Conservation (phyloP, 768 basidiomycete species). For the Suillus luteus region DNA sequence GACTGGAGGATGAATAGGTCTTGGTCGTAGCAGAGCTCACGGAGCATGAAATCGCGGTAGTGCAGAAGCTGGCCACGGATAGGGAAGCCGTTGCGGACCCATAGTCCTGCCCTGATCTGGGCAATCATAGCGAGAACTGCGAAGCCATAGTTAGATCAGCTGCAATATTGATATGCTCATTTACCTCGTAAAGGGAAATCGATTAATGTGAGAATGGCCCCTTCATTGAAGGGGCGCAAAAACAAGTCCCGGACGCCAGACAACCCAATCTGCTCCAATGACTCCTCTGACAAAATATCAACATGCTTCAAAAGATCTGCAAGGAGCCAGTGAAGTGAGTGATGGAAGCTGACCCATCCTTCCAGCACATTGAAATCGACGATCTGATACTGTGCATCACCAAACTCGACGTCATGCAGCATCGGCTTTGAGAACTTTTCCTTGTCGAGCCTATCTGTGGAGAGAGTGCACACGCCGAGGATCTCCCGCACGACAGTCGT, state of each 20-base stretch:
- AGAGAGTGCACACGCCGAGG: slow-evolving; percentile 66
- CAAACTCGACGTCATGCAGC: slow-evolving; percentile 71
- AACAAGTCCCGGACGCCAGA: slow-evolving; percentile 62
- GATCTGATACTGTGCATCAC: slow-evolving; percentile 56
- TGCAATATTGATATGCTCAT: slow-evolving; percentile 10
- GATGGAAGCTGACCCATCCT: slow-evolving; percentile 90
- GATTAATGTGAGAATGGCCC: slow-evolving; percentile 71
- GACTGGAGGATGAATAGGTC: slow-evolving; percentile 91
- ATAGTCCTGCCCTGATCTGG: slow-evolving; percentile 91
- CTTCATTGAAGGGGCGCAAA: slow-evolving; percentile 60
- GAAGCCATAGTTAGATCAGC: slow-evolving; percentile 4
- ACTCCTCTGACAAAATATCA: slow-evolving; percentile 59
- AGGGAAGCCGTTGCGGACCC: slow-evolving; percentile 97
- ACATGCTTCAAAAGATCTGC: slow-evolving; percentile 88
- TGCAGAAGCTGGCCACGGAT: slow-evolving; percentile 94
- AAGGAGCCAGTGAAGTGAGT: slow-evolving; percentile 87
- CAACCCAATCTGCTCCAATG: slow-evolving; percentile 52
- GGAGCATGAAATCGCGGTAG: slow-evolving; percentile 94
- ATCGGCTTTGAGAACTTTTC: slow-evolving; percentile 61
- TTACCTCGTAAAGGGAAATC: slow-evolving; percentile 89
- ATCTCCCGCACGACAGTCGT: slow-evolving; percentile 70
- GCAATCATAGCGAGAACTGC: slow-evolving; percentile 88
- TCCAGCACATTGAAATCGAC: slow-evolving; percentile 79
- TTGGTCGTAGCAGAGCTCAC: slow-evolving; percentile 96
- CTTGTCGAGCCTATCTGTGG: slow-evolving; percentile 68